Conservation (phyloP, 78 protist genomes). For the Cavenderia fasciculata region DNA sequence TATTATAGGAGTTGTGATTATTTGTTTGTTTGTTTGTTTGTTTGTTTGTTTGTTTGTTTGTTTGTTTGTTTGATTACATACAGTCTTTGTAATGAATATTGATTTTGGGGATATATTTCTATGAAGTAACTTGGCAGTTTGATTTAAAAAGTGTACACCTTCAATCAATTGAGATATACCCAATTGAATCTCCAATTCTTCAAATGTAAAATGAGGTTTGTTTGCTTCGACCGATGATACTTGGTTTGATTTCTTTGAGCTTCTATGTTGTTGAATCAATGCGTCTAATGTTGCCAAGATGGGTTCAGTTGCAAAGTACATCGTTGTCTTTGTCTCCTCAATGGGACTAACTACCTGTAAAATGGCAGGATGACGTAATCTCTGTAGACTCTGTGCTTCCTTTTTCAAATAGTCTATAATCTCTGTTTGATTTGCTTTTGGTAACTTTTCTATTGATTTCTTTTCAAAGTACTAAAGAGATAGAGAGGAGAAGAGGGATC, state of each 20-base stretch:
- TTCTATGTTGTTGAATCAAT: conserved; percentile 9
- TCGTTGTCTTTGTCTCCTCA: conserved; percentile 45
- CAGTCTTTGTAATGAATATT: conserved; percentile 34
- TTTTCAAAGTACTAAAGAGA: conserved; percentile 39
- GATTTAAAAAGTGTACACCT: conserved; percentile 46
- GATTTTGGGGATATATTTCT: conserved; percentile 63
- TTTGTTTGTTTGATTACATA: neutral
- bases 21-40: neutral
- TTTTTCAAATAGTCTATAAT: conserved; percentile 9
- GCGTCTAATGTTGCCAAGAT: conserved; percentile 38
- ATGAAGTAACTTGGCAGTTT: conserved; percentile 65
- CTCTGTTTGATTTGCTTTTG: conserved; percentile 13
- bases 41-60: neutral
- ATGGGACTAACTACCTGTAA: conserved; percentile 30
- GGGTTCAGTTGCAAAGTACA: conserved; percentile 72
- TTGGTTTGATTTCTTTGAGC: conserved; percentile 1
- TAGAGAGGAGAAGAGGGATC: too few relatives aligned
- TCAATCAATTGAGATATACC: conserved; percentile 62
- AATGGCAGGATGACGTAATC: conserved; percentile 69
- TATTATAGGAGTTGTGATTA: neutral
- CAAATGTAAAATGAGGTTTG: conserved; percentile 55
- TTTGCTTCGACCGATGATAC: conserved; percentile 24
- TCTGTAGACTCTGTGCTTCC: conserved; percentile 50
- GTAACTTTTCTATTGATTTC: conserved; percentile 25
- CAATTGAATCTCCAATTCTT: conserved; percentile 50